Conservation (phyloP, 2,329 filamentous ascomycete genomes). For the Talaromyces sp. region DNA sequence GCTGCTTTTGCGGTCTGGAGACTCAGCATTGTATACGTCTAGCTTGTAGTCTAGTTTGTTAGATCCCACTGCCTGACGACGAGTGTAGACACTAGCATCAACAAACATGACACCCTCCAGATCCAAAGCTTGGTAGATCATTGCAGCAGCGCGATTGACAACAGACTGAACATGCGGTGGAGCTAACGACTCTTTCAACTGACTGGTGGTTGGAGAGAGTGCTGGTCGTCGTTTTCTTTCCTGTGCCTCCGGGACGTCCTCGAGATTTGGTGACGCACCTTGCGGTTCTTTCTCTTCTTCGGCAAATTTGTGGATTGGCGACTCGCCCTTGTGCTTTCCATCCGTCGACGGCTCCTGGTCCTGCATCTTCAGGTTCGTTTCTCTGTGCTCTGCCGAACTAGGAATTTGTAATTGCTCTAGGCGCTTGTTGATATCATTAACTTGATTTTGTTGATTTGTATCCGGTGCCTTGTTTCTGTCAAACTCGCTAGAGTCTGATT, state of each 20-base stretch:
- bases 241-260: not conserved
- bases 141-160: slow-evolving; percentile 46
- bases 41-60: not conserved
- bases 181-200: not conserved
- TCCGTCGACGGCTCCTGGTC: not conserved
- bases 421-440: not conserved
- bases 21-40: not conserved
- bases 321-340: not conserved
- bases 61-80: not conserved
- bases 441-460: not conserved
- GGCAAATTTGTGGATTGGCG: not conserved
- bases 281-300: not conserved
- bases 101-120: slow-evolving; percentile 40
- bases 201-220: not conserved
- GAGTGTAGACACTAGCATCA: slow-evolving; percentile 17
- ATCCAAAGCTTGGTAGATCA: slow-evolving; percentile 44
- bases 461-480: not conserved
- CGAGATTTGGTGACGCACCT: not conserved
- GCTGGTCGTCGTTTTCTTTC: not conserved
- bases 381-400: not conserved
- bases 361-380: not conserved
- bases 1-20: not conserved
- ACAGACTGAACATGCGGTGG: slow-evolving; percentile 25
- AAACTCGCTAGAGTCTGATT: slow-evolving; percentile 26
- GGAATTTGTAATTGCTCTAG: not conserved